Conservation (phyloP, 2,329 filamentous ascomycete species). For the Penicillium concentricum region DNA sequence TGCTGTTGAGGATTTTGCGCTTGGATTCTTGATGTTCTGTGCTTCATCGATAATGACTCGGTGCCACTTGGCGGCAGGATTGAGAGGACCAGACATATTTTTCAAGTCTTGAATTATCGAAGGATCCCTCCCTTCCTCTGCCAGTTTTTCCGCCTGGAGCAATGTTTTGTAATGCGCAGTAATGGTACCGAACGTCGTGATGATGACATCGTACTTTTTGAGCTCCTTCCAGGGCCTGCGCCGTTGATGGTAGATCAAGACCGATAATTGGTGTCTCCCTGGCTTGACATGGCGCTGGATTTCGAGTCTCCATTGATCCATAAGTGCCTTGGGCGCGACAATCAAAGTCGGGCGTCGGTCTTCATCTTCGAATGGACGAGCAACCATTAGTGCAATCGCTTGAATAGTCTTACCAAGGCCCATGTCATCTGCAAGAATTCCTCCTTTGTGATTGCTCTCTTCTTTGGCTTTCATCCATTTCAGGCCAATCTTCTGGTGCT, state of each 20-base stretch:
- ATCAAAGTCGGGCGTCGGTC: conserved; percentile 74
- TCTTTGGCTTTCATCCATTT: conserved; percentile 77
- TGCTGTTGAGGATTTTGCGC: conserved; percentile 61
- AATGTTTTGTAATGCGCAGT: conserved; percentile 65
- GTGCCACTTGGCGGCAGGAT: conserved; percentile 61
- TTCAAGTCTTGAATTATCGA: conserved; percentile 3
- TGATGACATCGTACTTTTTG: conserved; percentile 67
- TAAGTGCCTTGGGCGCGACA: conserved; percentile 73
- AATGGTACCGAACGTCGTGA: conserved; percentile 76
- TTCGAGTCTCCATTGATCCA: conserved; percentile 83
- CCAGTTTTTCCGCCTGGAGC: conserved; percentile 51
- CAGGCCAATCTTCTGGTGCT: conserved; percentile 76
- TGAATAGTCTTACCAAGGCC: conserved; percentile 83
- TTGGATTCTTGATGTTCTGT: conserved; percentile 75
- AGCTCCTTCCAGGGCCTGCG: conserved; percentile 61
- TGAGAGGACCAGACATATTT: conserved; percentile 50
- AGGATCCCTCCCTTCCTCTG: conserved; percentile 45
- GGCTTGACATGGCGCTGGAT: conserved; percentile 67
- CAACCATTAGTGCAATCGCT: conserved; percentile 72
- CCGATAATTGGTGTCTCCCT: conserved; percentile 56
- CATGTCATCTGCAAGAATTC: conserved; percentile 80
- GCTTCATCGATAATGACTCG: conserved; percentile 76
- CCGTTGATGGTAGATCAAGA: conserved; percentile 67
- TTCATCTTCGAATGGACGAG: conserved; percentile 60
- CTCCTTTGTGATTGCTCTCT: conserved; percentile 67